Percentiles rank a stretch among this genome's conserved stretches.
Conservation (phyloP, 805 yeast species). For the Saccharomyces eubayanus region DNA sequence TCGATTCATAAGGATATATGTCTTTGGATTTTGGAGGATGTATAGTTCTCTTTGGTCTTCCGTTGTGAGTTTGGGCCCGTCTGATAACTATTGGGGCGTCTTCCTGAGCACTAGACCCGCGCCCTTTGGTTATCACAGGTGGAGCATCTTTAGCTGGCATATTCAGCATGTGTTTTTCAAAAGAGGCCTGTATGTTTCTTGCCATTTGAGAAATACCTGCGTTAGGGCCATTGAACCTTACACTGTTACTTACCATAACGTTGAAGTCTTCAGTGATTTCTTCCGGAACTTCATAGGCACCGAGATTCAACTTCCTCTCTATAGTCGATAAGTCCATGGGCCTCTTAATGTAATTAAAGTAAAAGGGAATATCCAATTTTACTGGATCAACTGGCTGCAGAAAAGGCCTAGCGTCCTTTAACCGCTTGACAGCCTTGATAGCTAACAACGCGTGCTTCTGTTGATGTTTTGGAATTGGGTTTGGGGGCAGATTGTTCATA, state of each 20-base stretch:
- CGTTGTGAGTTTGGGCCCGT: conserved; percentile 66
- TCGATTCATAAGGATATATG: conserved; percentile 69
- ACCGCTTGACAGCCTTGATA: conserved; percentile 76
- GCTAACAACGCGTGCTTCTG: conserved; percentile 68
- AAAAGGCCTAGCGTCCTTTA: conserved; percentile 90
- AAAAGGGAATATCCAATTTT: conserved; percentile 82
- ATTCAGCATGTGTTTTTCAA: conserved; percentile 85
- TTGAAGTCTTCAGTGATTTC: conserved; percentile 72
- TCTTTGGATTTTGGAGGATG: conserved; percentile 96
- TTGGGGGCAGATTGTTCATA: conserved; percentile 53
- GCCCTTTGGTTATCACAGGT: conserved; percentile 23
- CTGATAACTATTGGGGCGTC: conserved; percentile 42
- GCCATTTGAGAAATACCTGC: conserved; percentile 89
- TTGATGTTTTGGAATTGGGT: conserved; percentile 78
- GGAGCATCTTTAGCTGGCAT: conserved; percentile 62
- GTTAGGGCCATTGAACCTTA: conserved; percentile 74
- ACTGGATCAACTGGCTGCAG: conserved; percentile 82
- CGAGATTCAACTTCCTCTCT: conserved; percentile 63
- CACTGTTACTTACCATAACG: conserved; percentile 76
- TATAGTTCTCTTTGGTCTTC: conserved; percentile 89
- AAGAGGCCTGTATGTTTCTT: conserved; percentile 78
- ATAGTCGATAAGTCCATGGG: conserved; percentile 95
- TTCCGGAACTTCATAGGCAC: conserved; percentile 64
- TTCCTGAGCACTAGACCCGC: conserved; percentile 19
- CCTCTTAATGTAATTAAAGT: conserved; percentile 68